Conservation (phyloP, 495 filamentous ascomycete genomes). For the Podospora conica region DNA sequence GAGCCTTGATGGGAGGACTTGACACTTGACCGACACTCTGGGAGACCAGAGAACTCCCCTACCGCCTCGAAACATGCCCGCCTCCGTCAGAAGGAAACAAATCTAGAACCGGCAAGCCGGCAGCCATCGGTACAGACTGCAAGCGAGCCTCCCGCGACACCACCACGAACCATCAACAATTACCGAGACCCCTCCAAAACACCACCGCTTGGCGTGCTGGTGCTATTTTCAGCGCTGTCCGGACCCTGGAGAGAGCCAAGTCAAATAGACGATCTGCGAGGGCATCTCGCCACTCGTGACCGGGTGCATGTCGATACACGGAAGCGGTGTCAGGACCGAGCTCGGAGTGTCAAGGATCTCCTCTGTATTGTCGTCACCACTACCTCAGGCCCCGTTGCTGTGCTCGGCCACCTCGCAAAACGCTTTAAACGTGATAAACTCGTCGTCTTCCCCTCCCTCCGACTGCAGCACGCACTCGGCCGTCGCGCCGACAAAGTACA, state of each 20-base stretch:
- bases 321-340: no score
- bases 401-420: constrained; percentile 73
- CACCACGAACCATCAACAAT: background rate
- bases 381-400: constrained; percentile 21
- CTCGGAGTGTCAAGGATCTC: no score
- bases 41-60: background rate
- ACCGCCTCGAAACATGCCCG: background rate
- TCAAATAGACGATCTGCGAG: background rate
- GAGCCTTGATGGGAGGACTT: background rate
- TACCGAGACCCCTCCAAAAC: background rate
- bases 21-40: background rate
- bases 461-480: constrained; percentile 78
- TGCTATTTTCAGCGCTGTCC: background rate
- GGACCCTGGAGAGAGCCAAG: background rate
- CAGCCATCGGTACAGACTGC: background rate
- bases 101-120: background rate
- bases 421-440: constrained; percentile 86
- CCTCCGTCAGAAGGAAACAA: background rate
- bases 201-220: background rate
- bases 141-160: background rate
- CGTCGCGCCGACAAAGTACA: constrained; percentile 90
- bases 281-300: background rate
- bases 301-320: no score
- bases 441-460: constrained; percentile 44
- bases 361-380: background rate